Evolutionary conservation across 495 filamentous ascomycete genomes (phyloP).

Genomic region (Xylaria grammica): DNA sequence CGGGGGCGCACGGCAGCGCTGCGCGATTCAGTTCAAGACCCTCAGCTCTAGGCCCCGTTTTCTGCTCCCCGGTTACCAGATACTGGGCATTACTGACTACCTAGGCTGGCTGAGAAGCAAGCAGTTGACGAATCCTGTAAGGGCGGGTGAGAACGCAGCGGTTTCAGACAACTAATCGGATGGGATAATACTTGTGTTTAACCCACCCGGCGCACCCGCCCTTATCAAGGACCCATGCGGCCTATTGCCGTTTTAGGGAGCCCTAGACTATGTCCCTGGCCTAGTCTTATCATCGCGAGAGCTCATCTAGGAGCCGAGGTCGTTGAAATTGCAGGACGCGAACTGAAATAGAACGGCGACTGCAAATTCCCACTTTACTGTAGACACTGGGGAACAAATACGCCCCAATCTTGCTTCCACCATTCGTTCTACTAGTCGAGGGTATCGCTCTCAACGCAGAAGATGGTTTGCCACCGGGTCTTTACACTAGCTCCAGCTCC

Average conservation of each 20-base stretch:
- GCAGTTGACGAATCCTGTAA: constrained; percentile 11
- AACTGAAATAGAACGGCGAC: constrained; percentile 9
- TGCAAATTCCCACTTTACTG: background rate
- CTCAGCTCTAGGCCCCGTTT: background rate
- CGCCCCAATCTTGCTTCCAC: too few species aligned
- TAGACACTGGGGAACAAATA: too few species aligned
- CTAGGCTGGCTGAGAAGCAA: background rate
- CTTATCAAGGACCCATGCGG: constrained; percentile 9
- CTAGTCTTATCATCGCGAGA: constrained; percentile 11
- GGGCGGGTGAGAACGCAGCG: background rate
- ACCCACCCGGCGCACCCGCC: background rate
- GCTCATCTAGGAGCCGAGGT: background rate
- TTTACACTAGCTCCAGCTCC: background rate
- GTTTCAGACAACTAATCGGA: constrained; percentile 2
- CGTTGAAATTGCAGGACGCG: background rate
- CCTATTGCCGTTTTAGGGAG: background rate
- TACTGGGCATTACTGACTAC: background rate
- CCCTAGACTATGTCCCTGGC: constrained; percentile 9
- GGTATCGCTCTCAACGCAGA: too few species aligned
- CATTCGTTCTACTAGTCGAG: too few species aligned
- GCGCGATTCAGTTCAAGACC: constrained; percentile 5
- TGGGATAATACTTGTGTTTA: background rate
- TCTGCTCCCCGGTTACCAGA: too few species aligned
- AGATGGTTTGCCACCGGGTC: background rate
- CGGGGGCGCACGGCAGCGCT: background rate